Evolutionary conservation across 495 filamentous ascomycete species (phyloP), one percentile per base, ranked within the genome.

Genomic region (Hypoxylon intermedium): DNA sequence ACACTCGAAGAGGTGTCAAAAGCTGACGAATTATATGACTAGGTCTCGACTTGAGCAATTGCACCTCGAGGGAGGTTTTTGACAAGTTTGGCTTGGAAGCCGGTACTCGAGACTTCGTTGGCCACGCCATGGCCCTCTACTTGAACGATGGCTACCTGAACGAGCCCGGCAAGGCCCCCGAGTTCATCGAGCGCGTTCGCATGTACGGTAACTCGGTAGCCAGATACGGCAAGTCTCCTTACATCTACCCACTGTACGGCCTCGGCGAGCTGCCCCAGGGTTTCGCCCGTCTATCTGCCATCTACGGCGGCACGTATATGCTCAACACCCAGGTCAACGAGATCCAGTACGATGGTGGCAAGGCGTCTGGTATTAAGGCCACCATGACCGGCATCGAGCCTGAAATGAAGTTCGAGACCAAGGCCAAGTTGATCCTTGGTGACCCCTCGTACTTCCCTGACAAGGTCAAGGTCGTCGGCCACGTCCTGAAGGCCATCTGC

Each of bases 301-400:
- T 98, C 76, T 97, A 98, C 72, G 95, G 95, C 63, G 95, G 95
- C 64, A 98, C 94, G 13, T 98, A 99, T 77, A 98, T 98, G 90
- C 87, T 99, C 66, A 98, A 98, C 81, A 97, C 94, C 53, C 85
- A 82, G 49, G 83, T 99, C 40, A 88, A 97, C 60, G 93, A 98
- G 78, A 79, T 99, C 45, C 69, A 90, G 19, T 97, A 93, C 71
- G 87, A 89, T 49, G 80, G 75, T 54, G 84, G 83, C 55, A 95
- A 95, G 80, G 92, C 92, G 5, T 83, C 85, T 12, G 94, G 93
- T 30, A 97, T 99, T 77, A 94, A 92, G 77, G 95, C 95, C 26
- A 98, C 94, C 64, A 98, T 97, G 89, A 89, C 88, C 69, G 84
- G 86, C 64, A 86, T 93, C 57, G 85, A 89, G 56, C 83, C 86